phyloP scores from a whole-genome alignment of 1,284 basidiomycete species.

The Ustilago bromivora region DNA sequence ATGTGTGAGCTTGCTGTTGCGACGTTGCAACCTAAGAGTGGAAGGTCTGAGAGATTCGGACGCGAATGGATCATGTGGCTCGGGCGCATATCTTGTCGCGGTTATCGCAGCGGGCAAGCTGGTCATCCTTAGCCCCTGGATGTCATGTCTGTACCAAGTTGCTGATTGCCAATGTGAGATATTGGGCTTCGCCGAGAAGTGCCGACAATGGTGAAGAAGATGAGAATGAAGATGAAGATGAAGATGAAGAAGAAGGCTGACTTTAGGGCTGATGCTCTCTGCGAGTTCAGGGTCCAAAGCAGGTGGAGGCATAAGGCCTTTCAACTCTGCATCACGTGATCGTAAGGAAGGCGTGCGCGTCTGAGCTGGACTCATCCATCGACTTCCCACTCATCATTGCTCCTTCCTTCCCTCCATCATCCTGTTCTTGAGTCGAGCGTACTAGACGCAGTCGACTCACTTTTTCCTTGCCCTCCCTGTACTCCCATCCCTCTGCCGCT shows the following conservation, averaged over 20 bases:
- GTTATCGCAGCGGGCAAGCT: background rate
- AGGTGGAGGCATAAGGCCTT: constrained; percentile 8
- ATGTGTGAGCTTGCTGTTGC: constrained; percentile 11
- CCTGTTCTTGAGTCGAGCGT: no score
- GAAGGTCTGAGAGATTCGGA: constrained; percentile 26
- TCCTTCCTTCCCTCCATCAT: no score
- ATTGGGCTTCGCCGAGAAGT: background rate
- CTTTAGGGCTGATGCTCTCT: background rate
- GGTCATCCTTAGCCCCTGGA: background rate
- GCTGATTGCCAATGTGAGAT: background rate
- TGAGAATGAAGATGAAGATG: background rate
- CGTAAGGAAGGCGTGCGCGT: no score
- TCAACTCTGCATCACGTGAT: background rate
- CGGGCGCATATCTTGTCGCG: background rate
- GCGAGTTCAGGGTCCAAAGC: constrained; percentile 15
- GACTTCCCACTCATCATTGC: no score
- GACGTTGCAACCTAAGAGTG: constrained; percentile 25
- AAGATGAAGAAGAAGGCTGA: background rate
- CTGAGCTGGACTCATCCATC: no score
- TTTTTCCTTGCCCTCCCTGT: no score
- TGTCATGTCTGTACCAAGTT: background rate
- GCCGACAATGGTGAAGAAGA: background rate
- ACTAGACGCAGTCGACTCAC: no score
- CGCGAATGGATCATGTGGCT: constrained; percentile 9
- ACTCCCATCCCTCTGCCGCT: no score